Base-by-base conservation (phyloP, 441 rosid species). In the Pelargonium citronellum region DNA sequence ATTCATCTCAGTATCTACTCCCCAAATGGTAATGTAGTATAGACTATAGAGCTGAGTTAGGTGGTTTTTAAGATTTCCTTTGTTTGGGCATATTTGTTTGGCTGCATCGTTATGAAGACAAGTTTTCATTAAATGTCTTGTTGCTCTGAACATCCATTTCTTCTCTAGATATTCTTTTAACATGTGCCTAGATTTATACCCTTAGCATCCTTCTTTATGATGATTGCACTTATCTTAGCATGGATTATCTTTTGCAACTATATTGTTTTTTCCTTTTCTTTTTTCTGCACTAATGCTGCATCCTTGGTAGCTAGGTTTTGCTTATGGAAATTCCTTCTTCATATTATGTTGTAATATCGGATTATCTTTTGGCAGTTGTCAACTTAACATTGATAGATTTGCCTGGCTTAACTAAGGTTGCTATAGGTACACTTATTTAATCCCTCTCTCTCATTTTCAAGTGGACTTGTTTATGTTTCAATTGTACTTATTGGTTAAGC, bases 371-470 rank as follows among this genome's bases (percentile, higher is more conserved):
- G 61, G 75, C 97, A 95, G 99, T 95, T 79, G 99, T 95, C 83
- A 92, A 95, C 78, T 80, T 95, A 81, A 95, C 99, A 63, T 89
- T 95, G 70, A 88, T 95, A 71, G 99, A 95, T 89, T 91, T 95
- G 76, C 99, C 99, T 77, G 99, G 99, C 34, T 86, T 95, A 95
- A 95, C 98, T 2, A 95, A 95, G 86, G 99, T 95, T 77, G 99
- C 99, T 75, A 95, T 90, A 80, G 99, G 98, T 95, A 88, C 87
- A 73, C 67, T 43, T 62, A 30, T n/a, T 37, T 12, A 6, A n/a
- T 17, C 24, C 68, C 17, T 11, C 17, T 16, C 20, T 55, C 61
- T 55, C 61, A 16, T 17, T 55, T 55, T 7, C 61, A 55, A 15
- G 22, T 16, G 20, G 61, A 55, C 8, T 20, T 55, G 61, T 24